Base-by-base conservation (phyloP, 345 rosid genomes). In the Salix viminalis region DNA sequence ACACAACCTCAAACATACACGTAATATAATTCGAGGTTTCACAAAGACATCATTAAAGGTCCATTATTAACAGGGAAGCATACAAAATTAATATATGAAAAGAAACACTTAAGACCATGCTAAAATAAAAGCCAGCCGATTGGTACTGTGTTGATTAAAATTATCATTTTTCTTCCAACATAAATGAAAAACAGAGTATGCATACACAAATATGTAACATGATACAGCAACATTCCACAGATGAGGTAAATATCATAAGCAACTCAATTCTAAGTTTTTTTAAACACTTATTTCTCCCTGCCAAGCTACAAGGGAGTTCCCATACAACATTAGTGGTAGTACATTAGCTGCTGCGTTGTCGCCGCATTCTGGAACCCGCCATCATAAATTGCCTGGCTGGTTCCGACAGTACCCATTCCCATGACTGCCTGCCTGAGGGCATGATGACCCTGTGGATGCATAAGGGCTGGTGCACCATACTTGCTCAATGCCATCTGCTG, bases 291-390 rank as follows among this genome's bases (percentile, higher is more conserved):
- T n/a, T 61, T 18, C 74, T 23, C 46, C 76, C 77, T 78, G 78
- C 80, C 77, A 79, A 52, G 44, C 80, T 83, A 77, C 66, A 70
- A 19, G 82, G 73, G 79, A 62, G 70, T 8, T 34, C 16, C 16
- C 37, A 37, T 24, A 68, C 23, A 32, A 8, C 71, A 58, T 86
- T 79, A 93, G 86, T 90, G 93, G 81, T 91, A 93, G 86, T 93
- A 95, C 96, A 93, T 90, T 71, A 92, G 91, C 80, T 94, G 97
- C 85, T 92, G 98, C 23, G 90, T 90, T 0, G 95, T 82, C 0
- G 92, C 92, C 69, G 89, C 84, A 16, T 86, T 95, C 84, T 86
- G 98, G 80, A 86, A 93, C 72, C 98, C 96, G 26, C 91, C 88
- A 34, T 91, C 98, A 19, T 93, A 90, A 65, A 91, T 89, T 42